Base-by-base conservation (phyloP, 176 grass and related monocot genomes). In the Musa schizocarpa region DNA sequence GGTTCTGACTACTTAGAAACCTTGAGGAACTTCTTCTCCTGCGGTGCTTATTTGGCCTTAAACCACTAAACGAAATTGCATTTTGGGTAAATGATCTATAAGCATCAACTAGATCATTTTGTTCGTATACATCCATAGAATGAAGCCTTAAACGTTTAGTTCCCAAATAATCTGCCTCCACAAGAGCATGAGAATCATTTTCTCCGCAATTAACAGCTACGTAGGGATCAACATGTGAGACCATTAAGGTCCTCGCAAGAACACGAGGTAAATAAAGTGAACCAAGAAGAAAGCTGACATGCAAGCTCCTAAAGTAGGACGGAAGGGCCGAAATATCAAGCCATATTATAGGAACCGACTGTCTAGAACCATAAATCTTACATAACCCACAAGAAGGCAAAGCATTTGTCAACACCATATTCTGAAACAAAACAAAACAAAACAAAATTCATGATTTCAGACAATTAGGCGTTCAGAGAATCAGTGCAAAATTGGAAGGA, bases 231-330 rank as follows among this genome's bases (percentile, higher is more conserved):
- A 19, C 9, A 23, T 50, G 1, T 19, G 52, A 76, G n/a, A 26
- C 11, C 19, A 17, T 51, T 21, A 49, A 4, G 17, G 21, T 52
- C 50, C 74, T 76, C 13, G 29, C 14, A 80, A 96, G 59, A 81
- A 83, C 58, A 13, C 78, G 49, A 54, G 90, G 81, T 17, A 88
- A 29, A 72, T 90, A 92, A 74, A 88, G 71, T 29, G 87, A 86
- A 56, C 59, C 20, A 53, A 90, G 78, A 79, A 85, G 68, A 61
- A 92, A 27, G 0, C 54, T 12, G 21, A 81, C 79, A 81, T 97
- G 81, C 81, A 97, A 88, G 25, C 75, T 79, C 84, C 83, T 77
- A 50, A 97, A 97, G 69, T 86, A 97, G 13, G 79, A 90, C 25
- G 87, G 87, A 27, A 97, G 81, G 21, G 83, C 84, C 24, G 79